A percentile compares a stretch with the other conserved stretches of the same genome.
Conservation (phyloP, 2,329 filamentous ascomycete species). For the Alternaria conjuncta region DNA sequence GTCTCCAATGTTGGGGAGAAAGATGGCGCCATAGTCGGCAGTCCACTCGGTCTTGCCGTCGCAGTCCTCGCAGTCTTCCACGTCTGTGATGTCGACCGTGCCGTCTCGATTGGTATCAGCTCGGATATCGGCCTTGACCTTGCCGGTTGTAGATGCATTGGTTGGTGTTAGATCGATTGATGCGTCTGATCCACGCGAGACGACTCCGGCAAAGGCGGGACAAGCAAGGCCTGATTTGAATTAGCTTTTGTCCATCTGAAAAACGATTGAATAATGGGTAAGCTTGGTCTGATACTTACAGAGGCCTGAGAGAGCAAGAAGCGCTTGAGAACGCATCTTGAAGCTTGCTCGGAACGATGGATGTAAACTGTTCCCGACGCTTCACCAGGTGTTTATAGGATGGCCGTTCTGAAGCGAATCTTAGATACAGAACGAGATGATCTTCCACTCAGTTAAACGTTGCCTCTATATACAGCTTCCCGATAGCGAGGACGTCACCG, state of each 20-base stretch:
- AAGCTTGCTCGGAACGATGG: background rate
- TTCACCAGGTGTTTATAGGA: background rate
- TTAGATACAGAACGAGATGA: background rate
- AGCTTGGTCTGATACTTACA: background rate
- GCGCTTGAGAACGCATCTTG: background rate
- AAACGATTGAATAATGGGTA: background rate
- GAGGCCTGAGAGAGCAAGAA: background rate
- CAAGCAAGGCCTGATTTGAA: background rate
- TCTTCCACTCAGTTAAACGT: background rate
- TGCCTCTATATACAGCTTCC: background rate
- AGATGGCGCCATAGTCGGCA: conserved; percentile 37
- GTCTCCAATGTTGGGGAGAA: conserved; percentile 50
- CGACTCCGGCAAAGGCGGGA: background rate
- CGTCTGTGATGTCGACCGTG: conserved; percentile 29
- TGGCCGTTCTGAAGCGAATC: background rate
- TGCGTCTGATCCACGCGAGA: background rate
- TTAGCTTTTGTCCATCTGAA: background rate
- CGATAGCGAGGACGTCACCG: background rate
- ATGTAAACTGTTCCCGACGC: background rate
- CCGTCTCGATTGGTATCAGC: conserved; percentile 52
- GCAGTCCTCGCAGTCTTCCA: conserved; percentile 17
- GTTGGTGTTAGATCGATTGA: background rate
- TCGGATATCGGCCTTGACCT: conserved; percentile 26
- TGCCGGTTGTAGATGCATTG: background rate
- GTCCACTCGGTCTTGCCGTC: conserved; percentile 34